Conservation (phyloP, 2,329 filamentous ascomycete species). For the Chrysoporthe austroafricana region DNA sequence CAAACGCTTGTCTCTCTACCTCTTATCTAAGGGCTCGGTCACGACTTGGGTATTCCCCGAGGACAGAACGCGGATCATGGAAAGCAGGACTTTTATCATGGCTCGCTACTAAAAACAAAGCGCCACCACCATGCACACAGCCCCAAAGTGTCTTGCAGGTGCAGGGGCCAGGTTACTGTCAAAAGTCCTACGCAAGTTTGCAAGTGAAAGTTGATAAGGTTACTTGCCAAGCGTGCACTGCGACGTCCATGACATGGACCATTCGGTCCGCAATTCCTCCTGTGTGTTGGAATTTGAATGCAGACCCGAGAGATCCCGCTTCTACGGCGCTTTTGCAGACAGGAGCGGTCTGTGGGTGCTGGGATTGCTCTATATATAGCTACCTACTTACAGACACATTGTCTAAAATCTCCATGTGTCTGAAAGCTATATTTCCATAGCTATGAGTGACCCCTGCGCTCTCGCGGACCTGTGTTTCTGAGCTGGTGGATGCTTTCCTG, state of each 20-base stretch:
- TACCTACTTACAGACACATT: too few species aligned
- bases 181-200: neutral
- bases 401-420: too few species aligned
- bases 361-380: neutral
- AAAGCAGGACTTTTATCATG: neutral
- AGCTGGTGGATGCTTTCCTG: neutral
- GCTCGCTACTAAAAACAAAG: too few species aligned
- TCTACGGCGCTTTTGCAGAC: neutral
- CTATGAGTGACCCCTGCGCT: neutral
- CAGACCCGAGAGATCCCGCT: neutral
- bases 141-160: slow-evolving; percentile 4
- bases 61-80: neutral
- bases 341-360: neutral
- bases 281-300: neutral
- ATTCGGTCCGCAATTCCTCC: neutral
- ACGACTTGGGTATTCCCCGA: neutral
- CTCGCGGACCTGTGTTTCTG: neutral
- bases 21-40: neutral
- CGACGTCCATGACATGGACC: neutral
- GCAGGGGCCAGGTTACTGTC: neutral
- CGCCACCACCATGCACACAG: neutral
- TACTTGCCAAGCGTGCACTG: neutral
- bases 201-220: slow-evolving; percentile 13
- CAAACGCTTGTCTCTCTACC: neutral
- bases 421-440: neutral